Base-by-base conservation (phyloP, 2,329 filamentous ascomycete species). In the Beauveria pseudobassiana region DNA sequence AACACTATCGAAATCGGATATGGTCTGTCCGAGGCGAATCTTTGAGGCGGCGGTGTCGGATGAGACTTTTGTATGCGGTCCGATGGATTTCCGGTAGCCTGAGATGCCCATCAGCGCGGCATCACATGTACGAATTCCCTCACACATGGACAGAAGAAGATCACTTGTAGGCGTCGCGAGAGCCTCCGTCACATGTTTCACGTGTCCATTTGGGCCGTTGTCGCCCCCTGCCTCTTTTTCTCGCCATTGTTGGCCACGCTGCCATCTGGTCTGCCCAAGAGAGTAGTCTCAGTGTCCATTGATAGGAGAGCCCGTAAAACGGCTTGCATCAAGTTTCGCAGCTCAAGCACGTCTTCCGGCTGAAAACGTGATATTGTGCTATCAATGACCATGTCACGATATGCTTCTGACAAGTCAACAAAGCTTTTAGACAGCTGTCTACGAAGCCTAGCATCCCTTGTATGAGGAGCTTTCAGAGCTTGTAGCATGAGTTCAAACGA, bases 361-460 rank as follows among this genome's bases (percentile, higher is more conserved):
- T 70, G 71, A 62, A 85, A 82, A 1, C 78, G 75, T 1, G 81
- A 83, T 4, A 85, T 70, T 1, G 82, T 81, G n/a, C 84, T 75
- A 59, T 85, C 83, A 58, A 84, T 76, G 14, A 77, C 76, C 63
- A 86, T 76, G 65, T 86, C 83, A 68, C 83, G 76, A 63, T 82
- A 79, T 2, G 79, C 79, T 64, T 82, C 75, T 16, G 83, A 84
- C 59, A 86, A 73, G 62, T 82, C 77, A 63, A 85, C 81, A 62
- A 84, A 84, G 0, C 78, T 76, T 63, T 76, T 77, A 5, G 78
- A 76, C 20, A 86, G 71, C 43, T 76, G 73, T 49, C 79, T 74
- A 38, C 79, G 76, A 3, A 64, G 73, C 52, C 67, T 67, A 3
- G 65, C 68, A 51, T 73, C 69, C 55, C 68, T 69, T 2, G 69